These are phyloP conservation scores for Imleria badia DNA, from an alignment of 768 basidiomycete genomes.

Conservation along the genomic window DNA sequence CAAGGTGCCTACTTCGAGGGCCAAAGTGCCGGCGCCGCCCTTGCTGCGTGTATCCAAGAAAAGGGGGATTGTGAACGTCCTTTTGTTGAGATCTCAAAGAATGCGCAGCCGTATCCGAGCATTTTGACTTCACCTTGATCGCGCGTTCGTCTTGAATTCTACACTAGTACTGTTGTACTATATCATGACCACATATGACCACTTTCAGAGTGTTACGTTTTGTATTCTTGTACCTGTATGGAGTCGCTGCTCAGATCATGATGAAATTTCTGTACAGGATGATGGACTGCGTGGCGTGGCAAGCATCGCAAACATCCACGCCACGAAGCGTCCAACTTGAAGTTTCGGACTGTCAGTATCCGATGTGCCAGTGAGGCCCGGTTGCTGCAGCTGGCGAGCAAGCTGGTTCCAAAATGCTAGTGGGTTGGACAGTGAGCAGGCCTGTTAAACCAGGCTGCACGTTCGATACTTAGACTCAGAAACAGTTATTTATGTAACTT, in stretches of 20 bases:
- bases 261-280: too few species aligned
- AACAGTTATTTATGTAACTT: too few species aligned
- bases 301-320: too few species aligned
- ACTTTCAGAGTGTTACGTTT: not conserved
- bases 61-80: slow-evolving; percentile 25
- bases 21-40: slow-evolving; percentile 34
- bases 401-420: too few species aligned
- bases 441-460: too few species aligned
- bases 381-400: too few species aligned
- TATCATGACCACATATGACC: not conserved
- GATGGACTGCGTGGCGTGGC: too few species aligned
- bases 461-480: too few species aligned
- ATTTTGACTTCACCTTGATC: slow-evolving; percentile 8
- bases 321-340: too few species aligned
- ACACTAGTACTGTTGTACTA: not conserved
- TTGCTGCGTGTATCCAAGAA: slow-evolving; percentile 43
- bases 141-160: not conserved
- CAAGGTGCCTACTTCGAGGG: slow-evolving; percentile 62
- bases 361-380: too few species aligned
- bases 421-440: too few species aligned
- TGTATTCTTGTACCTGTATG: not conserved
- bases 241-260: not conserved
- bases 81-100: slow-evolving; percentile 28
- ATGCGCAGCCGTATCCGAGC: slow-evolving; percentile 33
- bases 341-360: too few species aligned